These are phyloP conservation scores for Nectriaceae sp. DNA, from an alignment of 2,329 filamentous ascomycete genomes.

Conservation along the genomic window DNA sequence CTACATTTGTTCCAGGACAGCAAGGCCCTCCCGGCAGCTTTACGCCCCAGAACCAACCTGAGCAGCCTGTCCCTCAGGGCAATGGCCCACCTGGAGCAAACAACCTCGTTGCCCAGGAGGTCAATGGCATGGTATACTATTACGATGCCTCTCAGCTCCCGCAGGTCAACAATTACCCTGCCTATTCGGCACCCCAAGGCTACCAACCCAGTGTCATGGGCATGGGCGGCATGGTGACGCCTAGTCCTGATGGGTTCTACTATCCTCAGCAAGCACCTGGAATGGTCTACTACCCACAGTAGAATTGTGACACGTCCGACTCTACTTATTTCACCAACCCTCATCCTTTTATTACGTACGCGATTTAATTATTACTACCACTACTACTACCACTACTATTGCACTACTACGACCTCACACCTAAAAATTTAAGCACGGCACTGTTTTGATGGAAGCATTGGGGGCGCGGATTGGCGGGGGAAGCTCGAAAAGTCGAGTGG, in stretches of 20 bases:
- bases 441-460: conserved; percentile 18
- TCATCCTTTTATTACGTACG: conserved; percentile 27
- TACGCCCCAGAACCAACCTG: conserved; percentile 44
- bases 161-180: conserved; percentile 49
- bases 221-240: conserved; percentile 81
- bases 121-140: conserved; percentile 96
- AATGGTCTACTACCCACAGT: conserved; percentile 64
- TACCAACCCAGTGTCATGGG: conserved; percentile 63
- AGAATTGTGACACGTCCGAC: conserved; percentile 34
- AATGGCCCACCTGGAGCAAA: conserved; percentile 31
- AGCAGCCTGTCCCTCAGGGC: conserved; percentile 37
- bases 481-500: conserved; percentile 6
- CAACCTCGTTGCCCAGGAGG: conserved; percentile 76
- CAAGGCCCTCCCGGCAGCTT: conserved; percentile 44
- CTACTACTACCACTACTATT: too few relatives aligned
- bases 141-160: conserved; percentile 77
- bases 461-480: conserved; percentile 7
- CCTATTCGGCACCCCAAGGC: conserved; percentile 50
- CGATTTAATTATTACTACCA: conserved; percentile 37
- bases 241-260: conserved; percentile 69
- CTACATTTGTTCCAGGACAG: conserved; percentile 60
- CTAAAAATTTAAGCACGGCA: conserved; percentile 23
- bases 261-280: conserved; percentile 58
- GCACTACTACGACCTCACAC: conserved; percentile 26
- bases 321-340: conserved; percentile 23